phyloP scores from a whole-genome alignment of 2,329 filamentous ascomycete species.

The Pyrenochaeta sp. region DNA sequence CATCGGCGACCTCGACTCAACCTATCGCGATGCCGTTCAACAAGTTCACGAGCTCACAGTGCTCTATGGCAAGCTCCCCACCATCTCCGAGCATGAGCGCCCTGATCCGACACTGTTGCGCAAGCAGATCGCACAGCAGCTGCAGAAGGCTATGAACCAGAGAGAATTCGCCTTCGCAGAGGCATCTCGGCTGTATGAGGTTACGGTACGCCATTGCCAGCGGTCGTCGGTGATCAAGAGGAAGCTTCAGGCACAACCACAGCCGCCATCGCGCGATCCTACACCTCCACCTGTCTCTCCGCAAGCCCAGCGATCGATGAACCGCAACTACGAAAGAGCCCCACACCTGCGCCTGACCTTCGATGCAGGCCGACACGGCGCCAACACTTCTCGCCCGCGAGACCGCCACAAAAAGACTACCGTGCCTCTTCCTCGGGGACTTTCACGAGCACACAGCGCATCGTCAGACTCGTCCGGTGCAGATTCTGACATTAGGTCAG shows the following conservation, averaged over 20 bases:
- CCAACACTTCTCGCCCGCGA: constrained; percentile 30
- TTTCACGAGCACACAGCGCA: constrained; percentile 19
- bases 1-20: constrained; percentile 62
- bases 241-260: constrained; percentile 68
- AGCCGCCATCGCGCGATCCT: constrained; percentile 68
- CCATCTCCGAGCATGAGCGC: constrained; percentile 56
- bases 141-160: constrained; percentile 63
- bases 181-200: constrained; percentile 64
- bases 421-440: constrained; percentile 23
- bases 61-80: constrained; percentile 60
- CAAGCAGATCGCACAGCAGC: constrained; percentile 63
- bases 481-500: constrained; percentile 28
- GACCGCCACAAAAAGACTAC: constrained; percentile 31
- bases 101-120: constrained; percentile 63
- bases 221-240: constrained; percentile 66
- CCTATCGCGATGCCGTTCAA: constrained; percentile 54
- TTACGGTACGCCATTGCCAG: constrained; percentile 65
- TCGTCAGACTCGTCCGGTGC: constrained; percentile 27
- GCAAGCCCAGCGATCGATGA: constrained; percentile 38
- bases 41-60: constrained; percentile 59
- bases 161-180: constrained; percentile 66
- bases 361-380: constrained; percentile 31
- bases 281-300: constrained; percentile 59
- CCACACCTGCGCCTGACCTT: constrained; percentile 42
- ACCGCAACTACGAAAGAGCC: constrained; percentile 32